Base-by-base conservation (phyloP, 495 filamentous ascomycete genomes). In the Darksidea phi region DNA sequence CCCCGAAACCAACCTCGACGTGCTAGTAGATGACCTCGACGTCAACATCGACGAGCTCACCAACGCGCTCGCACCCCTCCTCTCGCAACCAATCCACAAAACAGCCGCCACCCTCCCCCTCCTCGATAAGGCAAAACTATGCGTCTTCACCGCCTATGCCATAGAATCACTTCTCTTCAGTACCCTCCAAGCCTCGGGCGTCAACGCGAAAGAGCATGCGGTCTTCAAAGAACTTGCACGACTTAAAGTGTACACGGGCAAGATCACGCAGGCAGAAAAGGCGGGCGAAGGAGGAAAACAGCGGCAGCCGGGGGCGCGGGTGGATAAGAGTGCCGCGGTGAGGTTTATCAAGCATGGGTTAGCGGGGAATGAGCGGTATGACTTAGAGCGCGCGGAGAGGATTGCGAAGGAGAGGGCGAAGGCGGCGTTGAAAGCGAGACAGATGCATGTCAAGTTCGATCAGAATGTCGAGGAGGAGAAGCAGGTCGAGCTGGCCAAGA, bases 51-150 rank as follows among this genome's bases (percentile, higher is more conserved):
- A 66, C 49, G 57, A 60, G 13, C 57, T 61, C 41, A 25, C 37
- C 6, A 41, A 6, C 6, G 75, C 79, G 4, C 76, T 97, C 24
- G 69, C 80, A 28, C 90, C 91, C 10, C 63, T 91, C 13, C 72
- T 95, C 28, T 78, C 79, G 18, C 75, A 73, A 26, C 77, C 86
- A 20, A 68, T 97, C 23, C 75, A 83, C 21, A 84, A 88, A 49
- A 78, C 81, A 8, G 83, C 90, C 6, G 84, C 81, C 56, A 94
- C 90, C 72, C 77, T 98, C 32, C 91, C 95, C 1, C 79, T 98
- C 10, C 77, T 97, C 56, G 94, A 98, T 78, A 94, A 89, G 73
- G 93, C 94, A 18, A 95, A 96, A 75, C 84, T 96, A 57, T 89
- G 94, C 68, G 86, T 95, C 17, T 73, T 94, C 28, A 76, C 84